These are phyloP conservation scores for Babesia bovis DNA, from an alignment of 169 alveolate genomes.

Conservation along the genomic window DNA sequence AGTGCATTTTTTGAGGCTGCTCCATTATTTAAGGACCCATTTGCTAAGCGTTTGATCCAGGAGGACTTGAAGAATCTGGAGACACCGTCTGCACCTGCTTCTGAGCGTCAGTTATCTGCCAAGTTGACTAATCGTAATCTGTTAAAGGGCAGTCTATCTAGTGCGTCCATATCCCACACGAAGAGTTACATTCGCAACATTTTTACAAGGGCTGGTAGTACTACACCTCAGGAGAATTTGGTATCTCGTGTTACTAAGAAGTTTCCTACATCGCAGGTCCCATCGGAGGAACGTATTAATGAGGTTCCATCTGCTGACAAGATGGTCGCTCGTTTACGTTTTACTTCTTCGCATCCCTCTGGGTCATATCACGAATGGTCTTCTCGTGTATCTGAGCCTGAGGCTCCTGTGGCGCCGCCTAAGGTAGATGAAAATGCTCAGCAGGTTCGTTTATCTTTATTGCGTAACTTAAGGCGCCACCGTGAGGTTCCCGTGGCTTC, in stretches of 20 bases:
- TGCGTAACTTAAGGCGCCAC: slow-evolving; percentile 22
- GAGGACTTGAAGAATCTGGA: slow-evolving; percentile 41
- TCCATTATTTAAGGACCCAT: slow-evolving; percentile 20
- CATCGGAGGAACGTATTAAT: neutral
- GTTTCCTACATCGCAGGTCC: neutral
- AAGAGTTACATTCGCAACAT: neutral
- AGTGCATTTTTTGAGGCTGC: slow-evolving; percentile 49
- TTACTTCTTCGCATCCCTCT: neutral
- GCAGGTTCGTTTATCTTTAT: neutral
- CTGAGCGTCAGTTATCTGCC: slow-evolving; percentile 6
- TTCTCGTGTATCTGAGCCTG: neutral
- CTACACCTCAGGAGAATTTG: neutral
- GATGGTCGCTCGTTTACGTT: slow-evolving; percentile 1
- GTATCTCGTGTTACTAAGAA: neutral
- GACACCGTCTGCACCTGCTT: slow-evolving; percentile 6
- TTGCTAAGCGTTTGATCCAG: slow-evolving; percentile 5
- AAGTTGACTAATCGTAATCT: slow-evolving; percentile 15
- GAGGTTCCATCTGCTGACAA: neutral
- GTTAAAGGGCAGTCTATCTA: slow-evolving; percentile 6
- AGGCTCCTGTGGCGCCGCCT: neutral
- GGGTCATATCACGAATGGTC: neutral
- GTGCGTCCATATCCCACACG: neutral
- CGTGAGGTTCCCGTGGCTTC: slow-evolving; percentile 16
- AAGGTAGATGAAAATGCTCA: neutral
- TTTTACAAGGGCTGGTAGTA: neutral